Evolutionary conservation across 2,329 filamentous ascomycete genomes (phyloP), one percentile per base, ranked within the genome.

Genomic region (Pyrenochaeta sp.): DNA sequence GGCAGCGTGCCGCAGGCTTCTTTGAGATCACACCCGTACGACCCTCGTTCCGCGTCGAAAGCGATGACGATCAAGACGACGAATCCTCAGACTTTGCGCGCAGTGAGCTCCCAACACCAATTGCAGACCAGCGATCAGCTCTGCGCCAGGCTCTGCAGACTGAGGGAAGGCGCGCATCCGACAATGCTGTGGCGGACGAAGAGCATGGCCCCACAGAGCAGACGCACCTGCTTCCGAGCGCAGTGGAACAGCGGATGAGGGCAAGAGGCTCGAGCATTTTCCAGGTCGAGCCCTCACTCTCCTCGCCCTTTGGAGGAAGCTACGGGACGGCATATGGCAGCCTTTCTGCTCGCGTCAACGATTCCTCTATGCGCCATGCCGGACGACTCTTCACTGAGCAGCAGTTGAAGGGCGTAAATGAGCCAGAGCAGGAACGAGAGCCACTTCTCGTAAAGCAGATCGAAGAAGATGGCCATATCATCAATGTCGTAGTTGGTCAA

Each of bases 1-100:
- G 92, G 90, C 91, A 94, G 76, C 88, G 94, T 73, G 94, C 94
- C 32, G 92, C 92, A 21, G 89, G 85, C 51, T 98, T 98, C 75
- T 85, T 87, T 60, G 93, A 97, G 74, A 91, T 97, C 63, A 88
- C 95, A 30, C 91, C 92, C 4, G 88, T 90, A 49, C 86, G 88
- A 14, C 87, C 88, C 12, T 89, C 90, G 30, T 92, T 96, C 71
- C 81, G 91, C 47, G 71, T 81, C 45, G 71, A 68, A 36, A 71
- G 71, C 11, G 76, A 77, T 7, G 74, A 74, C 44, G 56, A 55
- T 11, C 55, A 58, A 35, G 54, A 64, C 20, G 73, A 73, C 42
- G 73, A 72, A 2, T 69, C 64, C 6, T 67, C 70, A 17, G 71
- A 67, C 37, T 74, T 75, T 21, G 57, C 69, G 3, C 68, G 67